These are phyloP conservation scores for Ogataea glucozyma DNA, from an alignment of 805 yeast genomes.

Conservation along the genomic window DNA sequence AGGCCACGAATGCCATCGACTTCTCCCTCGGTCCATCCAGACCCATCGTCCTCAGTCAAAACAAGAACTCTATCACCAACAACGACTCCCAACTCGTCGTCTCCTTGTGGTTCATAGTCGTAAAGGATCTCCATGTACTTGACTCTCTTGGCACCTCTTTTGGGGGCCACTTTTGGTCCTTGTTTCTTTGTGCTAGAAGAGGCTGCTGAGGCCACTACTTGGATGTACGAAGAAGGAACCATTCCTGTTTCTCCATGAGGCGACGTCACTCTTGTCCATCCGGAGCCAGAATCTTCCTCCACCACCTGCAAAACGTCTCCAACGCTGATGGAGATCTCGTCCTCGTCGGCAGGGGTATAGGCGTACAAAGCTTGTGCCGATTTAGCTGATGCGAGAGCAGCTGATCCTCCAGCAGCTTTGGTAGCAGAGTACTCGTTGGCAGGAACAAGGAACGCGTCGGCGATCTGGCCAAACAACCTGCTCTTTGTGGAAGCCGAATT, in stretches of 20 bases:
- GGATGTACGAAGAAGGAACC: constrained; percentile 82
- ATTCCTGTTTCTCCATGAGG: constrained; percentile 57
- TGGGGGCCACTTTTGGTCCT: constrained; percentile 77
- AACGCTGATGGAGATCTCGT: constrained; percentile 62
- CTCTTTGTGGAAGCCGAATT: constrained; percentile 24
- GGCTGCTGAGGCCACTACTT: constrained; percentile 38
- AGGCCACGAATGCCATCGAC: constrained; percentile 63
- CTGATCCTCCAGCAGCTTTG: constrained; percentile 5
- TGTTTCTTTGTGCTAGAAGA: constrained; percentile 38
- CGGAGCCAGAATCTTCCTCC: constrained; percentile 81
- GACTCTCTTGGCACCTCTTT: constrained; percentile 66
- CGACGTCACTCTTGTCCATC: constrained; percentile 80
- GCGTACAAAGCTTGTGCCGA: constrained; percentile 56
- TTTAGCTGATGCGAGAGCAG: constrained; percentile 6
- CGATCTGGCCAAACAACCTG: constrained; percentile 30
- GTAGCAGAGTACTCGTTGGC: background rate
- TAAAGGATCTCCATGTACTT: constrained; percentile 68
- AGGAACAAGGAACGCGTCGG: constrained; percentile 20
- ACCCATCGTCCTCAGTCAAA: constrained; percentile 69
- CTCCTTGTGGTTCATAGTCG: constrained; percentile 75
- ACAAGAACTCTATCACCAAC: constrained; percentile 76
- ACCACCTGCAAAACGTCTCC: constrained; percentile 64
- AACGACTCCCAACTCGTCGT: constrained; percentile 70
- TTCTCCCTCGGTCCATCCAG: constrained; percentile 96
- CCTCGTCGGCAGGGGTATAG: constrained; percentile 69